Evolutionary conservation across 106 monocot species (phyloP).

Genomic region (Dendrobium nobile): DNA sequence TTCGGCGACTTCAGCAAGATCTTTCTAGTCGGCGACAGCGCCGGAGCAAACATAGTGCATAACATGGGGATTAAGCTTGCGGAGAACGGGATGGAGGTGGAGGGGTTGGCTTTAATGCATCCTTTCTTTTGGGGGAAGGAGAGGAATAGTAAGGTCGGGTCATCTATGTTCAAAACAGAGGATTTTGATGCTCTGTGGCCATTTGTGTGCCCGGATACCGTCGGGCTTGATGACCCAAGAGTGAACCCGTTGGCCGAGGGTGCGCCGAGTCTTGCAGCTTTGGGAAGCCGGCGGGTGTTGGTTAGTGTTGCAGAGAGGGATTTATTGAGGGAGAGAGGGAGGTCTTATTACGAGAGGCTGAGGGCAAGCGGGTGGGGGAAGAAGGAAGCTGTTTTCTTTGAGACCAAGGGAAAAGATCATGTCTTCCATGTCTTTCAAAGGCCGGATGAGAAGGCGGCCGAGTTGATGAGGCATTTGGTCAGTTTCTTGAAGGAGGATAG

Average conservation of each 20-base stretch:
- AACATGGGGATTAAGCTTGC: conserved; percentile 14
- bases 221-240: conserved; percentile 10
- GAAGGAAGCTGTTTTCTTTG: conserved; percentile 8
- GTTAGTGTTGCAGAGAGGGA: conserved; percentile 26
- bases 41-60: conserved; percentile 21
- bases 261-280: conserved; percentile 1
- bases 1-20: conserved; percentile 15
- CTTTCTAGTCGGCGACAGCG: conserved; percentile 24
- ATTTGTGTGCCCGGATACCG: conserved; percentile 15
- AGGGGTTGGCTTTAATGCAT: conserved; percentile 20
- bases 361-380: conserved; percentile 12
- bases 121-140: conserved; percentile 18
- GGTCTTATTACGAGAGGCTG: conserved; percentile 18
- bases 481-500: background rate
- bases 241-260: conserved; percentile 13
- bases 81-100: conserved; percentile 5
- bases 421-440: conserved; percentile 19
- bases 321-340: conserved; percentile 14
- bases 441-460: background rate
- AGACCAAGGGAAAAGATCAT: conserved; percentile 14
- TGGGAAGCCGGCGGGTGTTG: conserved; percentile 6
- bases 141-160: background rate
- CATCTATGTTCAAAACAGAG: background rate
- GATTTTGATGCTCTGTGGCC: conserved; percentile 12
- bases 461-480: conserved; percentile 1